Percentiles rank a stretch among this genome's conserved stretches.
Evolutionary conservation across 805 yeast species (phyloP).

Genomic region (Debaryomyces castellii): DNA sequence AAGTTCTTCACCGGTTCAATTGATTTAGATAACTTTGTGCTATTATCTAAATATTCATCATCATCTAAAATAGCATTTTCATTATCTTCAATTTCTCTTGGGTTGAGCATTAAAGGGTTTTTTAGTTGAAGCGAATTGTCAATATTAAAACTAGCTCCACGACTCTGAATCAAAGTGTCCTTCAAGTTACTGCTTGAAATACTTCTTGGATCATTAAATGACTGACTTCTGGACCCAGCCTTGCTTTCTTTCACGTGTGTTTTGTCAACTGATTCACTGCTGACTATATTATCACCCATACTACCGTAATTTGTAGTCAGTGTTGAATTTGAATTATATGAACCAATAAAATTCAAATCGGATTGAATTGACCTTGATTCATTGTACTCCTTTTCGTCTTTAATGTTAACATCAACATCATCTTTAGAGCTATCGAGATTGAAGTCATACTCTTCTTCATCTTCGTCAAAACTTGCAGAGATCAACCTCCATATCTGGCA

Average conservation of each 20-base stretch:
- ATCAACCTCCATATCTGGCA: constrained; percentile 64
- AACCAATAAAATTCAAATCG: constrained; percentile 39
- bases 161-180: constrained; percentile 20
- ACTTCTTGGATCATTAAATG: constrained; percentile 12
- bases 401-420: constrained; percentile 6
- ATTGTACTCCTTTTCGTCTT: constrained; percentile 17
- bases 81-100: constrained; percentile 9
- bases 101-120: neutral
- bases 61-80: constrained; percentile 25
- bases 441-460: neutral
- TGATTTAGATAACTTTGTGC: neutral
- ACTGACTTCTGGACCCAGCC: neutral
- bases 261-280: constrained; percentile 9
- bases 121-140: constrained; percentile 2
- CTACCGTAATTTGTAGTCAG: constrained; percentile 39
- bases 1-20: neutral
- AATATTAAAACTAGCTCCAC: constrained; percentile 16
- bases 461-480: constrained; percentile 44
- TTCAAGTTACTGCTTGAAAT: constrained; percentile 18
- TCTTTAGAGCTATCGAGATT: neutral
- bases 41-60: constrained; percentile 12
- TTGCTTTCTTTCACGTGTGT: neutral
- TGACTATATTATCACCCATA: constrained; percentile 10
- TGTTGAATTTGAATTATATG: constrained; percentile 41
- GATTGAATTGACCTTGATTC: constrained; percentile 28